These are phyloP conservation scores for Adansonia gregorii DNA, from an alignment of 441 rosid species.

Conservation along the genomic window DNA sequence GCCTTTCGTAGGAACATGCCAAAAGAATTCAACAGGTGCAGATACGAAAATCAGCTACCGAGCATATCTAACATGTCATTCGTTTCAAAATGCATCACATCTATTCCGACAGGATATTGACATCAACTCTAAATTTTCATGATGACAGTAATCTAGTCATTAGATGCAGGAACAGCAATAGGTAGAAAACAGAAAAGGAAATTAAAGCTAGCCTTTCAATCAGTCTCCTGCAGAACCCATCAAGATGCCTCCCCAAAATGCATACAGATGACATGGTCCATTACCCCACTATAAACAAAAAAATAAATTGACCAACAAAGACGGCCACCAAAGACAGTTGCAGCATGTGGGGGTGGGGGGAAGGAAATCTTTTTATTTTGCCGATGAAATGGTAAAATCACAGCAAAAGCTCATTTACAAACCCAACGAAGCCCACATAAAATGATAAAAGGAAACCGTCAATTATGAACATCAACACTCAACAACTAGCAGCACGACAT, in stretches of 20 bases:
- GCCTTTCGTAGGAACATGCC: neutral
- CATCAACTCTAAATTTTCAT: neutral
- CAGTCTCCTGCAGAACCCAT: neutral
- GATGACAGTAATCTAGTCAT: neutral
- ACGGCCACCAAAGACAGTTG: neutral
- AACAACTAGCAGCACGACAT: neutral
- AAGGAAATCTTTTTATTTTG: neutral
- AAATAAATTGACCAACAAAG: neutral
- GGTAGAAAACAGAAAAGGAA: neutral
- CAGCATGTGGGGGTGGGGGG: neutral
- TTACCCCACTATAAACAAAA: neutral
- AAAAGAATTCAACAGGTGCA: neutral
- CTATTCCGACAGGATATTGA: neutral
- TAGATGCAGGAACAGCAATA: neutral
- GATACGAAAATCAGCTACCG: neutral
- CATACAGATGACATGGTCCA: neutral
- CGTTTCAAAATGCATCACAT: neutral
- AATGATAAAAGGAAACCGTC: neutral
- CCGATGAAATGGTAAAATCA: neutral
- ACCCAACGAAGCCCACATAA: neutral
- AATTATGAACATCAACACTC: neutral
- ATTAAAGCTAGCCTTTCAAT: neutral
- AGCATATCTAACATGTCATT: neutral
- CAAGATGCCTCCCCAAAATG: neutral
- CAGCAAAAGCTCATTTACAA: constrained; percentile 1